phyloP scores from a whole-genome alignment of 2,329 filamentous ascomycete species.

The Neopestalotiopsis clavispora region DNA sequence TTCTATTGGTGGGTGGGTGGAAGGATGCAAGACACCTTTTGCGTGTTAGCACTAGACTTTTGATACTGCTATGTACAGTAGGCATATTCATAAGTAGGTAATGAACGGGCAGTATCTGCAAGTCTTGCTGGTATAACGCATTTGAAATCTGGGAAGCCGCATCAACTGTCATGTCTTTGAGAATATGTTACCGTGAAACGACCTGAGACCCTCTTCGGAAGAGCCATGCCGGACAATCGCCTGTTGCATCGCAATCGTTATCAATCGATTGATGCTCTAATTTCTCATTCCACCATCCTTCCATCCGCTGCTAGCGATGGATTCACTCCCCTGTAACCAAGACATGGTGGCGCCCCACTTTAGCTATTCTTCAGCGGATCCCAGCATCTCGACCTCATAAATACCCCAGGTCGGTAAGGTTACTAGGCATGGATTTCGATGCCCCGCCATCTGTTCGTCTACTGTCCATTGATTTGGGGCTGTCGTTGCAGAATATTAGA shows the following conservation, averaged over 20 bases:
- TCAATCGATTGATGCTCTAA: not conserved
- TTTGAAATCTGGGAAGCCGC: no score
- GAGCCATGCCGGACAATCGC: not conserved
- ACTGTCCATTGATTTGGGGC: not conserved
- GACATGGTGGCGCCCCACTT: not conserved
- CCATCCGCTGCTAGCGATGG: not conserved
- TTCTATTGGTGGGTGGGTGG: not conserved
- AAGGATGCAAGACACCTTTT: not conserved
- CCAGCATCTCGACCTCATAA: not conserved
- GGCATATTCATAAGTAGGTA: no score
- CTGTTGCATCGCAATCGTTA: not conserved
- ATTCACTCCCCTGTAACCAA: not conserved
- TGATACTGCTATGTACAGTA: no score
- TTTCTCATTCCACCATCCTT: not conserved
- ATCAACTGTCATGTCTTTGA: no score
- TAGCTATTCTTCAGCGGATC: not conserved
- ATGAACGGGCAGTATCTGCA: no score
- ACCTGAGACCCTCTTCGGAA: not conserved
- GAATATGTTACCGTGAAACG: not conserved
- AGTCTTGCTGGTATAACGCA: no score
- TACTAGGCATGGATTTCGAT: not conserved
- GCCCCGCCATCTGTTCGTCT: not conserved
- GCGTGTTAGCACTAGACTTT: not conserved
- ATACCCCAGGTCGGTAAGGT: not conserved
- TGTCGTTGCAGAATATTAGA: not conserved